phyloP scores from a whole-genome alignment of 169 alveolate genomes.

The Plasmodium knowlesi region DNA sequence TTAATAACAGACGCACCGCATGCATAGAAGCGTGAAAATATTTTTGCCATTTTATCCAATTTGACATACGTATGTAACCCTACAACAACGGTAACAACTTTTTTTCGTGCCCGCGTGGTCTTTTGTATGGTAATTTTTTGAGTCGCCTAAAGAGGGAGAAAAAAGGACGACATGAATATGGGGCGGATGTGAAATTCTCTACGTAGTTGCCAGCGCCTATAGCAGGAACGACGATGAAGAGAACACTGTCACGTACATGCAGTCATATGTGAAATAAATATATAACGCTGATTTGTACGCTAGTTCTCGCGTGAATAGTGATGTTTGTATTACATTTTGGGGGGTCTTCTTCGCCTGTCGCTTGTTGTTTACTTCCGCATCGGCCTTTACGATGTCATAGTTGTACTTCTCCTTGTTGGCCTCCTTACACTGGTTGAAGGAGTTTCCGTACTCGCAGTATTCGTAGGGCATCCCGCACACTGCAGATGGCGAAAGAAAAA shows the following conservation, averaged over 20 bases:
- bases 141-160: conserved; percentile 19
- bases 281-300: not conserved
- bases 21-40: conserved; percentile 89
- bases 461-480: conserved; percentile 90
- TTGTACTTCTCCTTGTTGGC: conserved; percentile 78
- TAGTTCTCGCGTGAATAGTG: not conserved
- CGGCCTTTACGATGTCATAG: conserved; percentile 4
- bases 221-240: not conserved
- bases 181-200: not conserved
- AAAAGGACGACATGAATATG: not conserved
- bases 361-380: conserved; percentile 22
- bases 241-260: not conserved
- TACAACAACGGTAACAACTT: conserved; percentile 87
- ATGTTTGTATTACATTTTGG: conserved; percentile 18
- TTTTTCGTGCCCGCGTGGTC: conserved; percentile 86
- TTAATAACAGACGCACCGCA: conserved; percentile 91
- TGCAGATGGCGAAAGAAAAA: not conserved
- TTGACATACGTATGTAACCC: conserved; percentile 89
- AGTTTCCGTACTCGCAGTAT: conserved; percentile 90
- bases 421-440: conserved; percentile 80
- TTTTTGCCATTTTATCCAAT: conserved; percentile 88
- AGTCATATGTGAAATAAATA: not conserved
- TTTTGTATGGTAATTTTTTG: conserved; percentile 84
- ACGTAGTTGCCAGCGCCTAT: conserved; percentile 7
- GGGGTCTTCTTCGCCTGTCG: conserved; percentile 22